Percentiles rank a stretch among this genome's conserved stretches.
phyloP scores from a whole-genome alignment of 2,329 filamentous ascomycete genomes.

The Alternaria postmessia region DNA sequence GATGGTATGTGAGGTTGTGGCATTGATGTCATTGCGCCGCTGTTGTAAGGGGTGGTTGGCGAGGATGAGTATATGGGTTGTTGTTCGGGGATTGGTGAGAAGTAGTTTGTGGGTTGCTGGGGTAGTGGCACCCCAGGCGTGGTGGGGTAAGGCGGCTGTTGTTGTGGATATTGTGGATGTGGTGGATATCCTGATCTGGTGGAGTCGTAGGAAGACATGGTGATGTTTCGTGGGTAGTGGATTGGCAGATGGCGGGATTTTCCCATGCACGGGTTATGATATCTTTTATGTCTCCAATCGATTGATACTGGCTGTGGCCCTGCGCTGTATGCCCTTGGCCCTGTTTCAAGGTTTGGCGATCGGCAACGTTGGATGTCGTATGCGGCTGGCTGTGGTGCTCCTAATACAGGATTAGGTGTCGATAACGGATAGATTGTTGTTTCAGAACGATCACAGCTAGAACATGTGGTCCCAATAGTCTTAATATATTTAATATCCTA shows the following conservation, averaged over 20 bases:
- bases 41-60: background rate
- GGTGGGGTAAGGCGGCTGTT: conserved; percentile 26
- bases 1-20: conserved; percentile 3
- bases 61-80: conserved; percentile 17
- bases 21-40: background rate
- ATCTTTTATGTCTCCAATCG: conserved; percentile 5
- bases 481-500: background rate
- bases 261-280: background rate
- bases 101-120: conserved; percentile 9
- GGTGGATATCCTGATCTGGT: conserved; percentile 23
- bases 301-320: background rate
- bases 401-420: background rate
- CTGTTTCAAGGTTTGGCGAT: conserved; percentile 19
- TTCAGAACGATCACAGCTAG: background rate
- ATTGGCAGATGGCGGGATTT: background rate
- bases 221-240: background rate
- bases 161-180: conserved; percentile 13
- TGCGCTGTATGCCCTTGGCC: background rate
- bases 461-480: background rate
- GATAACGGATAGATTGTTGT: background rate
- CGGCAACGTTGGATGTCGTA: conserved; percentile 20
- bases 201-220: conserved; percentile 35
- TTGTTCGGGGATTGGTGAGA: conserved; percentile 16
- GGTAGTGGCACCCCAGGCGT: conserved; percentile 13
- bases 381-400: conserved; percentile 15